A percentile compares a stretch with the other conserved stretches of the same genome.
These are phyloP conservation scores for Xylaria sp. DNA, from an alignment of 2,329 filamentous ascomycete species.

Conservation along the genomic window DNA sequence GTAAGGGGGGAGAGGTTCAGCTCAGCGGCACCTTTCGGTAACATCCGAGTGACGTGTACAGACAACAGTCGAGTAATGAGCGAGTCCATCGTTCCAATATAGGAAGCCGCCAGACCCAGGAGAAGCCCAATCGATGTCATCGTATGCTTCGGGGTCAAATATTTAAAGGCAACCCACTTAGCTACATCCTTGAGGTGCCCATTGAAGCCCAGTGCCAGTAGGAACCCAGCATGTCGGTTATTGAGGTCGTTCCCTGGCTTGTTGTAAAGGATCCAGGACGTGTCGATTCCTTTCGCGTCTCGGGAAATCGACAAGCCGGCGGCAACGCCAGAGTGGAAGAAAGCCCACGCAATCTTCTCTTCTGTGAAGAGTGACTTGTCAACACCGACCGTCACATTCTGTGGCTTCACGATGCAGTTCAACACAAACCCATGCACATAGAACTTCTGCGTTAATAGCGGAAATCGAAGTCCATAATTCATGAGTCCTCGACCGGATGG, in stretches of 20 bases:
- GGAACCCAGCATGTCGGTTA: constrained; percentile 91
- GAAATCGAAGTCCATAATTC: constrained; percentile 80
- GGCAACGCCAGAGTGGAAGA: constrained; percentile 95
- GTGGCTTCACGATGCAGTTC: constrained; percentile 85
- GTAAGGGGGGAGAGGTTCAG: constrained; percentile 88
- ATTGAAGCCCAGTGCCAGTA: constrained; percentile 85
- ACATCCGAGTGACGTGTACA: constrained; percentile 91
- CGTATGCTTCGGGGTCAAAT: constrained; percentile 96
- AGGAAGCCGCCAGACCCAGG: constrained; percentile 85
- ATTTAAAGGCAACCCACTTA: constrained; percentile 99
- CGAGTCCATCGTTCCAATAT: constrained; percentile 95
- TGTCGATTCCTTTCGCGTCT: constrained; percentile 88
- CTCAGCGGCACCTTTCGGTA: constrained; percentile 87
- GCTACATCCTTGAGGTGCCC: constrained; percentile 91
- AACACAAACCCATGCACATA: constrained; percentile 86
- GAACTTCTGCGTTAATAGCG: constrained; percentile 87
- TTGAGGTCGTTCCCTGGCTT: constrained; percentile 81
- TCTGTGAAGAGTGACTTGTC: constrained; percentile 84
- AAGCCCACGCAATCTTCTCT: constrained; percentile 97
- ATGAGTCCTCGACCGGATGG: constrained; percentile 82
- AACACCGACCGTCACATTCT: constrained; percentile 87
- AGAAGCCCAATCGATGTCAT: constrained; percentile 98
- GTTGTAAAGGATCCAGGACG: constrained; percentile 98
- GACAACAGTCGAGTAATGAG: constrained; percentile 88
- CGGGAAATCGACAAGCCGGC: constrained; percentile 86